A percentile compares a stretch with the other conserved stretches of the same genome.
Conservation (phyloP, 345 rosid genomes). For the Erodium maritimum region DNA sequence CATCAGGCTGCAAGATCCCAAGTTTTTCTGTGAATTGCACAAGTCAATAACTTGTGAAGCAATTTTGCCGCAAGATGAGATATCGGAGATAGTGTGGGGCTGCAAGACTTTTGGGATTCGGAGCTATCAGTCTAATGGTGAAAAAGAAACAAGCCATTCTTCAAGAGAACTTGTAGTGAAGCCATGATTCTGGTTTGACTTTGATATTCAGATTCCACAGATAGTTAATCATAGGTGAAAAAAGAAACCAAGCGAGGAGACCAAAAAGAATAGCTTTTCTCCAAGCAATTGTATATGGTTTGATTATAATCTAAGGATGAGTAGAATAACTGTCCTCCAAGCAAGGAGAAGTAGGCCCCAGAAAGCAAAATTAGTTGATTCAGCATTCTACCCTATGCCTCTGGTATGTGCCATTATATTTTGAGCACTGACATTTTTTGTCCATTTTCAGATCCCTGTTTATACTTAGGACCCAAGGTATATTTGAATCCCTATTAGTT, state of each 20-base stretch:
- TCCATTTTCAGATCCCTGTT: background rate
- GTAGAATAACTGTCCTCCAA: too few relatives aligned
- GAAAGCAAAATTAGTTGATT: too few relatives aligned
- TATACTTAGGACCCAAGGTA: background rate
- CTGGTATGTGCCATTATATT: too few relatives aligned
- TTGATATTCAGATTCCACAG: background rate
- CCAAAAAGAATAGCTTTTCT: too few relatives aligned
- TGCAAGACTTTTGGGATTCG: slow-evolving; percentile 71
- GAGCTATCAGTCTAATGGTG: slow-evolving; percentile 29
- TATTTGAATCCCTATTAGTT: background rate
- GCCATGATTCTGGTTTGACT: background rate
- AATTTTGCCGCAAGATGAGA: slow-evolving; percentile 81
- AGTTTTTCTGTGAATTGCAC: slow-evolving; percentile 62
- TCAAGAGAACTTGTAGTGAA: background rate
- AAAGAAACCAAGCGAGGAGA: too few relatives aligned
- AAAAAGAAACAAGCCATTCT: slow-evolving; percentile 19
- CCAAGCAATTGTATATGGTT: too few relatives aligned
- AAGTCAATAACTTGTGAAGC: slow-evolving; percentile 36
- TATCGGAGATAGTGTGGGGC: slow-evolving; percentile 76
- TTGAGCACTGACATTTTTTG: background rate
- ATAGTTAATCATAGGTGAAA: background rate
- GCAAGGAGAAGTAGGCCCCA: too few relatives aligned
- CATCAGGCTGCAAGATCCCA: slow-evolving; percentile 68
- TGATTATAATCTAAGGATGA: too few relatives aligned
- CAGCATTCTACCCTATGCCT: background rate